phyloP scores from a whole-genome alignment of 2,329 filamentous ascomycete genomes.

The Sclerotinia minor region DNA sequence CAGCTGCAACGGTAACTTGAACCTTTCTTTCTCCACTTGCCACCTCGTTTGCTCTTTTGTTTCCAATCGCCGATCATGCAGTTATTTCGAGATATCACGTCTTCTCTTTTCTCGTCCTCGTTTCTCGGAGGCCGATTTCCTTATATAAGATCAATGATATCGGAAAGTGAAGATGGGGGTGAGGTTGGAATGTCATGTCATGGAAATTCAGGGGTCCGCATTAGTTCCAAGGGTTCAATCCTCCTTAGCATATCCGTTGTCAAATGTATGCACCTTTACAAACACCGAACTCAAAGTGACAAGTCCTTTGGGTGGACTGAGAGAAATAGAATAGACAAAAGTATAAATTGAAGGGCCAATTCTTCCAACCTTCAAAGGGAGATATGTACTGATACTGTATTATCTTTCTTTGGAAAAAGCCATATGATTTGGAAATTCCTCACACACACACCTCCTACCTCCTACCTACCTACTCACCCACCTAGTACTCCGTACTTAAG shows the following conservation, averaged over 20 bases:
- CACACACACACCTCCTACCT: not conserved
- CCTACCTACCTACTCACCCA: too few relatives aligned
- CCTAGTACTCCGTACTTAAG: too few relatives aligned
- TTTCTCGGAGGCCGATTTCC: not conserved
- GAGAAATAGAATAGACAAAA: too few relatives aligned
- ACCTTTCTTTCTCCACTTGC: not conserved
- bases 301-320: too few relatives aligned
- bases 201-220: slow-evolving; percentile 8
- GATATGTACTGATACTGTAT: too few relatives aligned
- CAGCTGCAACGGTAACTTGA: not conserved
- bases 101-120: not conserved
- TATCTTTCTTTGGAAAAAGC: not conserved
- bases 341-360: too few relatives aligned
- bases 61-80: not conserved
- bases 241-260: not conserved
- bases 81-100: not conserved
- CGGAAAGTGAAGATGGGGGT: not conserved
- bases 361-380: too few relatives aligned
- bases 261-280: not conserved
- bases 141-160: not conserved
- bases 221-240: not conserved
- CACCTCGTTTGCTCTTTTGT: not conserved
- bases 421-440: too few relatives aligned
- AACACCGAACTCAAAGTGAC: too few relatives aligned
- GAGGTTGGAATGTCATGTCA: not conserved